Evolutionary conservation across 75 land plant genomes (phyloP).

Genomic region (Adiantum capillusveneris): DNA sequence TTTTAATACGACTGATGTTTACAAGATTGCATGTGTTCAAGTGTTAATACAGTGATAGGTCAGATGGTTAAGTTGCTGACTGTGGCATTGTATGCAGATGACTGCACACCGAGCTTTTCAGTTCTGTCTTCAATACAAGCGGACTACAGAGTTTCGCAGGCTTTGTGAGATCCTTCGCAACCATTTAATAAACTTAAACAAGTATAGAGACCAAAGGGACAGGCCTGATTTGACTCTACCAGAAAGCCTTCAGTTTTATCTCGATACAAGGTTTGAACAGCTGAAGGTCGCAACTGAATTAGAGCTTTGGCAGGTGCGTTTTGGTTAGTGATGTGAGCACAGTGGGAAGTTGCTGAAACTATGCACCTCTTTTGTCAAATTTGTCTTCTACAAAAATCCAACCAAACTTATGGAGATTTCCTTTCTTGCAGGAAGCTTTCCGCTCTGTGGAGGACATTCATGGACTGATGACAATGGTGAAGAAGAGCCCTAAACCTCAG

Average conservation of each 20-base stretch:
- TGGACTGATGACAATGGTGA: constrained; percentile 95
- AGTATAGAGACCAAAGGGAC: constrained; percentile 90
- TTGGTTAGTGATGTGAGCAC: too few species aligned
- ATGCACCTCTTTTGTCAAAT: too few species aligned
- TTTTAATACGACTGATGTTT: too few species aligned
- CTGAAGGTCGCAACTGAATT: constrained; percentile 92
- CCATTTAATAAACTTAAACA: constrained; percentile 74
- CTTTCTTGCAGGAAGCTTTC: constrained; percentile 76
- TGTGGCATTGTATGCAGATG: constrained; percentile 53
- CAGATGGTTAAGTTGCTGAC: too few species aligned
- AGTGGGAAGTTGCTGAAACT: too few species aligned
- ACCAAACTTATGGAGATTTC: too few species aligned
- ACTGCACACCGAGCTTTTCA: constrained; percentile 92
- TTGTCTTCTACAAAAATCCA: too few species aligned
- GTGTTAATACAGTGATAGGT: too few species aligned
- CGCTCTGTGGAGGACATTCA: constrained; percentile 90
- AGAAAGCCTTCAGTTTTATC: constrained; percentile 79
- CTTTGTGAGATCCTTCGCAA: constrained; percentile 91
- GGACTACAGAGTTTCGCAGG: constrained; percentile 84
- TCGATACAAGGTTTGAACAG: constrained; percentile 89
- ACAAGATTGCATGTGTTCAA: too few species aligned
- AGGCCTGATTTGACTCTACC: constrained; percentile 82
- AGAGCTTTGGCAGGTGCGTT: constrained; percentile 85
- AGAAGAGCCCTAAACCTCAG: constrained; percentile 79
- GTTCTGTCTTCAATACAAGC: constrained; percentile 91